A percentile compares a stretch with the other conserved stretches of the same genome.
Conservation (phyloP, 345 rosid species). For the Syzygium aqueum region DNA sequence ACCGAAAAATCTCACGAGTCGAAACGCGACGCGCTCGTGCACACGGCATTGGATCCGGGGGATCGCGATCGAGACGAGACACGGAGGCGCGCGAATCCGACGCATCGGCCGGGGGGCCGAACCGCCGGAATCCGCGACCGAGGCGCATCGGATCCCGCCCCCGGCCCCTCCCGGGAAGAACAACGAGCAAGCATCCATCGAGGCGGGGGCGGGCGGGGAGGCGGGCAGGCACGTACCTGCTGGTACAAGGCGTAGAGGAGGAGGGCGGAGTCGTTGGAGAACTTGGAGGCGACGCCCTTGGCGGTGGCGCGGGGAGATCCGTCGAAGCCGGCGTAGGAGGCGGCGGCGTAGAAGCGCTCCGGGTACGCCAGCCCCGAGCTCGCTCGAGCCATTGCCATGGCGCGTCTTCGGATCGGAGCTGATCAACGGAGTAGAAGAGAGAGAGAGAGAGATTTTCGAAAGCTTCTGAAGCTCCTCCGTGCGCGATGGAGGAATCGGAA, state of each 20-base stretch:
- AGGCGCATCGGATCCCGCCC: neutral
- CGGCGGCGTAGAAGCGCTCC: slow-evolving; percentile 94
- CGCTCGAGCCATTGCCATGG: slow-evolving; percentile 37
- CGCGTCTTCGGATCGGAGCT: neutral
- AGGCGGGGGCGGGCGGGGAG: too few species aligned
- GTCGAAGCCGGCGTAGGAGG: slow-evolving; percentile 76
- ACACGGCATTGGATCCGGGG: neutral
- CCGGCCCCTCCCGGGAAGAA: too few species aligned
- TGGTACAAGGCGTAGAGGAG: slow-evolving; percentile 83
- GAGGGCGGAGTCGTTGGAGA: slow-evolving; percentile 67
- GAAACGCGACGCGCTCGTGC: neutral
- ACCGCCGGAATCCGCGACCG: neutral
- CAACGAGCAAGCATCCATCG: neutral
- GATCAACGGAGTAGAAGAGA: fast-evolving
- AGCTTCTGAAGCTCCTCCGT: neutral
- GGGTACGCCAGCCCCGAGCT: slow-evolving; percentile 96
- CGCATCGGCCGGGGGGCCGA: neutral
- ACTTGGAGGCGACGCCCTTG: slow-evolving; percentile 56
- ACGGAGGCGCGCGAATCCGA: neutral
- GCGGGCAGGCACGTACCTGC: slow-evolving; percentile 43
- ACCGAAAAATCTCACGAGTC: neutral
- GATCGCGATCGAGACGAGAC: neutral
- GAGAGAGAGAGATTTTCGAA: neutral
- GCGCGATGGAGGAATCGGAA: neutral
- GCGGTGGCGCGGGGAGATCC: slow-evolving; percentile 63